A percentile compares a stretch with the other conserved stretches of the same genome.
phyloP scores from a whole-genome alignment of 1,284 basidiomycete species.

The Exobasidium cylindrosporum region DNA sequence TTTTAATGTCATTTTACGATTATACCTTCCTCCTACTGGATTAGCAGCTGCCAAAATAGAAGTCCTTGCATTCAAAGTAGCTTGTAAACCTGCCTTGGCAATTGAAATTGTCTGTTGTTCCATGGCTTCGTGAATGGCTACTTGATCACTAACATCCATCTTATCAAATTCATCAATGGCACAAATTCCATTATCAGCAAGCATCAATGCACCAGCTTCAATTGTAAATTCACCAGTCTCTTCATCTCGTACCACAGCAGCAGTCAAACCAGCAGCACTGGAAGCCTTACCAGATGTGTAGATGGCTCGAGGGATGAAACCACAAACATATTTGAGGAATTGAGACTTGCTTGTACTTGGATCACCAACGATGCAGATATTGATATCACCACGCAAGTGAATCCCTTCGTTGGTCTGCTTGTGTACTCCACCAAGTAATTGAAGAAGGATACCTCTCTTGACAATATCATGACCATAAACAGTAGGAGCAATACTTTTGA shows the following conservation, averaged over 20 bases:
- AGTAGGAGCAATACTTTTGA: conserved; percentile 92
- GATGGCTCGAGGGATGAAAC: conserved; percentile 96
- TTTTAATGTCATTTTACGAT: conserved; percentile 85
- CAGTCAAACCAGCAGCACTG: conserved; percentile 95
- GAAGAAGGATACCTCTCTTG: conserved; percentile 95
- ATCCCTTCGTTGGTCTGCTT: conserved; percentile 96
- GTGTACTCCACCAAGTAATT: conserved; percentile 99
- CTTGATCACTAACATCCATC: conserved; percentile 98
- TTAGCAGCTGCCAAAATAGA: conserved; percentile 98
- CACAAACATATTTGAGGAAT: conserved; percentile 97
- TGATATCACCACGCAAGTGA: conserved; percentile 94
- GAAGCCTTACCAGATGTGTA: conserved; percentile 99
- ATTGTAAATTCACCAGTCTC: conserved; percentile 99
- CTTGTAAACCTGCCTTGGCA: conserved; percentile 98
- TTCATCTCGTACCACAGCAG: conserved; percentile 96
- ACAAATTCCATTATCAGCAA: conserved; percentile 98
- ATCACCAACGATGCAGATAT: conserved; percentile 97
- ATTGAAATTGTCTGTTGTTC: conserved; percentile 99
- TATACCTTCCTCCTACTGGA: conserved; percentile 92
- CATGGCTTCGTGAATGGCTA: conserved; percentile 99
- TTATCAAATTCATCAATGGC: conserved; percentile 99
- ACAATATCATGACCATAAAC: conserved; percentile 97
- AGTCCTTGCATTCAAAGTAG: conserved; percentile 94
- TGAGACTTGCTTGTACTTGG: conserved; percentile 96
- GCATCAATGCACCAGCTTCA: conserved; percentile 91